Evolutionary conservation across 1,284 basidiomycete genomes (phyloP), one percentile per base, ranked within the genome.

Genomic region (Phenoliferia sp.): DNA sequence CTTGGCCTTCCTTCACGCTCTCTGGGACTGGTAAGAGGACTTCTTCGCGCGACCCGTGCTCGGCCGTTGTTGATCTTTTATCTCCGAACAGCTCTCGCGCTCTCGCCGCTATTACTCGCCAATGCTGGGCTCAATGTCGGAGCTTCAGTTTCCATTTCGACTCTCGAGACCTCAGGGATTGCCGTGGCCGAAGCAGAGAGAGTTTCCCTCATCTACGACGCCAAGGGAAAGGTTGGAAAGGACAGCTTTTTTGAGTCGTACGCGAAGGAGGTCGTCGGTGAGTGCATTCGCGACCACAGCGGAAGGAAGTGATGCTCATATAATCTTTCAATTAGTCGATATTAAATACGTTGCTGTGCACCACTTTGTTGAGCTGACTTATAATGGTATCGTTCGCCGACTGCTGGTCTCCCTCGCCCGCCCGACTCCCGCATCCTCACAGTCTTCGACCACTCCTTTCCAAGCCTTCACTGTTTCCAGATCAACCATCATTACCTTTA

Each of bases 321-420:
- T 56, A 26, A 68, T 69, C 10, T 61, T 44, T 60, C 28, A 0
- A 59, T 2, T 32, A 91, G 90, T 90, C 50, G 88, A 90, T 74
- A 80, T 89, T 28, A 88, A 87, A 76, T 90, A 88, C 76, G 78
- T 93, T 66, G 85, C 86, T 10, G 76, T 81, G 22, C 82, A 82
- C 4, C 88, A 89, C 77, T 81, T 83, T 4, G 72, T 92, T 63
- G 83, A 87, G 69, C 80, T 90, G 34, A 76, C 78, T 22, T 91
- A 88, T 76, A 86, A 91, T 80, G 85, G 86, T 33, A 75, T 76
- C 62, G 74, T 77, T 54, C 84, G 86, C 62, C 80, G 81, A 55
- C 88, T 89, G 74, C 76, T 79, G 28, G 79, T 90, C 54, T 81
- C 87, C 9, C 84, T 81, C 55, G 77, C 80, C 19, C 74, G 78